A percentile compares a stretch with the other conserved stretches of the same genome.
Evolutionary conservation across 2,329 filamentous ascomycete species (phyloP).

Genomic region (Achaetomium macrosporum): DNA sequence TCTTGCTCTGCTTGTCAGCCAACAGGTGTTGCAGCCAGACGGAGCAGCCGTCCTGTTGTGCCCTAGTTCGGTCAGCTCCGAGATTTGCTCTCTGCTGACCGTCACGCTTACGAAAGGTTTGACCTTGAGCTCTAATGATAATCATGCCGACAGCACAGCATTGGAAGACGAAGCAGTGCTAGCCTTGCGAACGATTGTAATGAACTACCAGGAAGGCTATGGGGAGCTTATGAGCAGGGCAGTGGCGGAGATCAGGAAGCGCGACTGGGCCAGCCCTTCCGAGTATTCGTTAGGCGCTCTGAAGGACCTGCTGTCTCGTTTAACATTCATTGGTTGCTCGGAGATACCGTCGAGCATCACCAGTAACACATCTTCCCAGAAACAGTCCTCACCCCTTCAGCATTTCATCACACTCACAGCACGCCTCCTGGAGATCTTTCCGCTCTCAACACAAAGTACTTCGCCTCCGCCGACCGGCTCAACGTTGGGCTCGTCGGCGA

Average conservation of each 20-base stretch:
- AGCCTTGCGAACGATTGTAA: conserved; percentile 36
- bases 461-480: conserved; percentile 16
- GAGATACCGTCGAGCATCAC: conserved; percentile 32
- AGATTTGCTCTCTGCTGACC: conserved; percentile 32
- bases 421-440: conserved; percentile 27
- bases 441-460: conserved; percentile 8
- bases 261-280: conserved; percentile 24
- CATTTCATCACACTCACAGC: conserved; percentile 38
- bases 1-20: conserved; percentile 40
- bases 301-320: conserved; percentile 36
- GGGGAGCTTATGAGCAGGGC: conserved; percentile 28
- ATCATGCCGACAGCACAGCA: conserved; percentile 17
- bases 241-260: conserved; percentile 21
- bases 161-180: conserved; percentile 36
- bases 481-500: conserved; percentile 26
- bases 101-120: conserved; percentile 22
- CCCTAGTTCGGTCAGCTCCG: conserved; percentile 30
- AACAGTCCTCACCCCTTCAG: conserved; percentile 20
- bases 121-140: conserved; percentile 26
- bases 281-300: conserved; percentile 24
- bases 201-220: conserved; percentile 34
- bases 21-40: conserved; percentile 29
- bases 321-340: conserved; percentile 47
- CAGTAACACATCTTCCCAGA: not conserved
- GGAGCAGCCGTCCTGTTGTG: conserved; percentile 28